Evolutionary conservation across 2,329 filamentous ascomycete species (phyloP).

Genomic region (Trichophyton simii): DNA sequence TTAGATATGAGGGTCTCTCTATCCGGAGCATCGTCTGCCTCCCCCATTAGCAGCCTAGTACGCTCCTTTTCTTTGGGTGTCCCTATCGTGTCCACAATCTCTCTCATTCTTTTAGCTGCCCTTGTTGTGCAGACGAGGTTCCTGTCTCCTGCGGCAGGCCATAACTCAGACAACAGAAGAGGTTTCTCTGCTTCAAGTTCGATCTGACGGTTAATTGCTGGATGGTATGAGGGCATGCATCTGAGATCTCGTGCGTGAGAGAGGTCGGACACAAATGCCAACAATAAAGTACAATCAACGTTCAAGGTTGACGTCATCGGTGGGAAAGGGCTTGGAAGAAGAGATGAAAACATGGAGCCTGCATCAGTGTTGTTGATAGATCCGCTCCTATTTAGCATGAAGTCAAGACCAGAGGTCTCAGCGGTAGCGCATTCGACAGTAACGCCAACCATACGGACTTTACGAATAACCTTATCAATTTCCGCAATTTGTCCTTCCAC

Average conservation of each 20-base stretch:
- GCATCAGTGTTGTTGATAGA: neutral
- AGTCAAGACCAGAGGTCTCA: neutral
- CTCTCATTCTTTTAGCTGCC: conserved; percentile 53
- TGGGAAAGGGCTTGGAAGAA: conserved; percentile 31
- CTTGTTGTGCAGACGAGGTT: conserved; percentile 54
- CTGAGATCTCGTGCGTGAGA: conserved; percentile 42
- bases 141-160: conserved; percentile 46
- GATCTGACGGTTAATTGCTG: conserved; percentile 51
- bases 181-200: conserved; percentile 50
- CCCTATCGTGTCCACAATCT: conserved; percentile 53
- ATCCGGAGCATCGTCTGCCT: conserved; percentile 25
- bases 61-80: conserved; percentile 49
- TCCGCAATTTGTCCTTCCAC: conserved; percentile 38
- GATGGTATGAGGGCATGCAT: conserved; percentile 43
- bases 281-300: conserved; percentile 50
- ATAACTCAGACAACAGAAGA: conserved; percentile 48
- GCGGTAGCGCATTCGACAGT: conserved; percentile 26
- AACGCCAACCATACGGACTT: conserved; percentile 42
- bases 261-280: conserved; percentile 62
- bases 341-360: conserved; percentile 18
- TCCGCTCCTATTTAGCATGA: conserved; percentile 1
- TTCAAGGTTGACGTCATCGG: conserved; percentile 34
- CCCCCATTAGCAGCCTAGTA: conserved; percentile 46
- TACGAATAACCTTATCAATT: conserved; percentile 44
- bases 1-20: conserved; percentile 23